Conservation (phyloP, 2,329 filamentous ascomycete genomes). For the Paramyrothecium sp. region DNA sequence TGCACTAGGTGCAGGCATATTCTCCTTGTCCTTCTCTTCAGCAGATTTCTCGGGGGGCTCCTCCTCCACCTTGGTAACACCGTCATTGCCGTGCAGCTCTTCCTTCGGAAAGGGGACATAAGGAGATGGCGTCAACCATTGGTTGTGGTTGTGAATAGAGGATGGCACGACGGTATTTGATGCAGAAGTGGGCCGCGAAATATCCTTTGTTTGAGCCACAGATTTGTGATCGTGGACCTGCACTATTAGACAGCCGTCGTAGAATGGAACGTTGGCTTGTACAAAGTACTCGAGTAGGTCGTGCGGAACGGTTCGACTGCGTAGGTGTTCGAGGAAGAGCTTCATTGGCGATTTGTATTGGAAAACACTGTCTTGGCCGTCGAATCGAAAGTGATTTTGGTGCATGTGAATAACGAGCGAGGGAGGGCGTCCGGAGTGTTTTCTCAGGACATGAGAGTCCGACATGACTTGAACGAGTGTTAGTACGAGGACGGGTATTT, state of each 20-base stretch:
- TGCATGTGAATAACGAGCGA: constrained; percentile 87
- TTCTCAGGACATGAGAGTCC: constrained; percentile 76
- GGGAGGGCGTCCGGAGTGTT: constrained; percentile 71
- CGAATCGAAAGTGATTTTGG: constrained; percentile 84
- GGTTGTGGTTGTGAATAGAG: constrained; percentile 90
- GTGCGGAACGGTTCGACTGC: constrained; percentile 77
- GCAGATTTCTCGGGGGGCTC: constrained; percentile 20
- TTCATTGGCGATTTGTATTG: constrained; percentile 91
- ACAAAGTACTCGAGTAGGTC: constrained; percentile 81
- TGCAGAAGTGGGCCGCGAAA: constrained; percentile 46
- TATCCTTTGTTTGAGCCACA: constrained; percentile 57
- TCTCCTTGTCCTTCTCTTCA: constrained; percentile 55
- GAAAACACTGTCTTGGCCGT: constrained; percentile 90
- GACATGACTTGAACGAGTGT: constrained; percentile 60
- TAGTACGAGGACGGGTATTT: constrained; percentile 13
- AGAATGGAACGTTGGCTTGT: constrained; percentile 73
- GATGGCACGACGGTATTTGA: constrained; percentile 66
- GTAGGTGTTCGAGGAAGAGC: constrained; percentile 74
- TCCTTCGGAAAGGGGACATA: constrained; percentile 73
- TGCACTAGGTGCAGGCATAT: constrained; percentile 51
- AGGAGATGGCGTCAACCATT: constrained; percentile 85
- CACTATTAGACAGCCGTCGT: constrained; percentile 93
- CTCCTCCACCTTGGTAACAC: constrained; percentile 32
- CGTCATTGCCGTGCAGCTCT: constrained; percentile 38
- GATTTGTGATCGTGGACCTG: constrained; percentile 88